Percentiles rank a stretch among this genome's conserved stretches.
Conservation (phyloP, 2,329 filamentous ascomycete genomes). For the Penicillium sp. region DNA sequence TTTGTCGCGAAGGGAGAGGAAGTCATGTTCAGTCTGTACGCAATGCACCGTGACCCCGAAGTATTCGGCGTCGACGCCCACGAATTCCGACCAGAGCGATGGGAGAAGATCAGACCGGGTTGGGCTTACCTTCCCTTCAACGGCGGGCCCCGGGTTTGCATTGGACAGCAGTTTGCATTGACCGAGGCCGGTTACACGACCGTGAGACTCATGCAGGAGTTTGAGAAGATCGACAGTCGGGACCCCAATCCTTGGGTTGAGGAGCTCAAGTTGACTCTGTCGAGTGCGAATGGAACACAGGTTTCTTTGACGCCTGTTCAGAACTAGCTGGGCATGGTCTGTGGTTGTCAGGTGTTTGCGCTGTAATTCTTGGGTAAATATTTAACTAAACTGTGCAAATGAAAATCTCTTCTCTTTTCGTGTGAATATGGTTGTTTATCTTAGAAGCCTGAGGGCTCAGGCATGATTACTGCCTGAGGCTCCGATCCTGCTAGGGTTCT, state of each 20-base stretch:
- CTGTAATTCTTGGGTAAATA: too few relatives aligned
- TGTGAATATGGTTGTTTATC: too few relatives aligned
- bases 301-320: conserved; percentile 17
- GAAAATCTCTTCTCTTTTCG: background rate
- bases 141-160: conserved; percentile 34
- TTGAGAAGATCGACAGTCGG: conserved; percentile 27
- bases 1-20: conserved; percentile 65
- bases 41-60: conserved; percentile 69
- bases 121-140: conserved; percentile 41
- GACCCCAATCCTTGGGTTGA: conserved; percentile 33
- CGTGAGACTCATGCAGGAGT: conserved; percentile 36
- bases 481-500: too few relatives aligned
- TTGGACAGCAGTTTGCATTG: conserved; percentile 40
- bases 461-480: too few relatives aligned
- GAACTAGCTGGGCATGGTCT: background rate
- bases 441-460: too few relatives aligned
- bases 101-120: conserved; percentile 35
- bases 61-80: conserved; percentile 48
- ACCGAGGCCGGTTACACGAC: conserved; percentile 40
- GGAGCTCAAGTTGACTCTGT: conserved; percentile 22
- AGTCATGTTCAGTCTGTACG: conserved; percentile 66
- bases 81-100: conserved; percentile 53
- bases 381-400: background rate
- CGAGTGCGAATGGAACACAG: conserved; percentile 23
- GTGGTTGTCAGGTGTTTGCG: too few relatives aligned